Evolutionary conservation across 495 filamentous ascomycete genomes (phyloP).

Genomic region (Penicillium tannophilum): DNA sequence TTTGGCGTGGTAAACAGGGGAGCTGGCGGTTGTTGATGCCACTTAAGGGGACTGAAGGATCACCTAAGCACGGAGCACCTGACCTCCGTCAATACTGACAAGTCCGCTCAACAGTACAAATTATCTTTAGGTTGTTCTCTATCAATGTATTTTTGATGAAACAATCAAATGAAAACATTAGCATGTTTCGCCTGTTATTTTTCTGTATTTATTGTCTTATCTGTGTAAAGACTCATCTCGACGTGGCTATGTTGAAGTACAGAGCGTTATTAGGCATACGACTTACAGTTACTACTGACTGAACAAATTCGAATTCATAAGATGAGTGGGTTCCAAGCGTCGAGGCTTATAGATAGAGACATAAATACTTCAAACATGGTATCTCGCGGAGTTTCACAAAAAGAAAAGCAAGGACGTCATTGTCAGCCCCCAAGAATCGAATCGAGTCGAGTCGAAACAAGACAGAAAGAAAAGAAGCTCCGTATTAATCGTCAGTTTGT

Average conservation of each 20-base stretch:
- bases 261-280: not conserved
- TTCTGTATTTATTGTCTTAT: not conserved
- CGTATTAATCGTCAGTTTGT: conserved; percentile 26
- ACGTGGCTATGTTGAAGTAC: not conserved
- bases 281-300: not conserved
- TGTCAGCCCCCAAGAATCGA: conserved; percentile 7
- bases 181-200: not conserved
- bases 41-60: conserved; percentile 33
- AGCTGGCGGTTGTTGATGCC: conserved; percentile 37
- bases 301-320: not conserved
- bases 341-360: conserved; percentile 22
- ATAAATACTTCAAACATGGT: conserved; percentile 30
- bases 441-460: conserved; percentile 4
- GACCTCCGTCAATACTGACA: not conserved
- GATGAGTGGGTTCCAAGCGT: conserved; percentile 17
- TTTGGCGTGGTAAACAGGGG: conserved; percentile 31
- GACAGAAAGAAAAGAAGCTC: conserved; percentile 11
- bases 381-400: conserved; percentile 29
- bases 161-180: not conserved
- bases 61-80: conserved; percentile 17
- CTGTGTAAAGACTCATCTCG: not conserved
- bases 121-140: not conserved
- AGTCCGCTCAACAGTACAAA: not conserved
- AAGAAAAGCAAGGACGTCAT: conserved; percentile 16
- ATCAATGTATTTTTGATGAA: not conserved